Evolutionary conservation across 441 rosid species (phyloP).

Genomic region (Macaranga tanarius): DNA sequence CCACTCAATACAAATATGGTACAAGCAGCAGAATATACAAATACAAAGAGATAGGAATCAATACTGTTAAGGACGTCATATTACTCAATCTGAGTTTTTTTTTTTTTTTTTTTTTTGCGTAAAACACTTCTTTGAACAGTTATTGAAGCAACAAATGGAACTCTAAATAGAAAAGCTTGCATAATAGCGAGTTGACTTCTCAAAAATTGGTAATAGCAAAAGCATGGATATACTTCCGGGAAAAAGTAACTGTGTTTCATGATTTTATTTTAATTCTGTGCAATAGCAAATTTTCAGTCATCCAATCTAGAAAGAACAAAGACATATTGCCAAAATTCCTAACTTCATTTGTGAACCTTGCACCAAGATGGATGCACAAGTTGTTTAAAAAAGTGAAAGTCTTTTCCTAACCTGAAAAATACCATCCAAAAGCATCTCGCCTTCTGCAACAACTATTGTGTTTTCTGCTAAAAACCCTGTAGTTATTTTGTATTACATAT

Average conservation of each 20-base stretch:
- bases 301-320: too few relatives aligned
- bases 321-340: too few relatives aligned
- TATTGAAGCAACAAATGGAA: neutral
- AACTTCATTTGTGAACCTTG: neutral
- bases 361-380: neutral
- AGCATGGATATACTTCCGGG: neutral
- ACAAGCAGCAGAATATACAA: neutral
- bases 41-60: neutral
- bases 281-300: too few relatives aligned
- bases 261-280: too few relatives aligned
- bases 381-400: neutral
- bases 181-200: neutral
- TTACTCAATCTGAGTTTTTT: neutral
- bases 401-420: slow-evolving; percentile 63
- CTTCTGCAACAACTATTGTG: slow-evolving; percentile 92
- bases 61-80: neutral
- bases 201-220: neutral
- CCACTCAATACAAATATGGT: neutral
- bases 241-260: too few relatives aligned
- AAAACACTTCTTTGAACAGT: neutral
- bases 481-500: slow-evolving; percentile 72
- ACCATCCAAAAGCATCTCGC: slow-evolving; percentile 74
- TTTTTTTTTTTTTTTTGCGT: too few relatives aligned
- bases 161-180: neutral
- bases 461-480: slow-evolving; percentile 91